Conservation (phyloP, 2,329 filamentous ascomycete genomes). For the Sporothrix globosa region DNA sequence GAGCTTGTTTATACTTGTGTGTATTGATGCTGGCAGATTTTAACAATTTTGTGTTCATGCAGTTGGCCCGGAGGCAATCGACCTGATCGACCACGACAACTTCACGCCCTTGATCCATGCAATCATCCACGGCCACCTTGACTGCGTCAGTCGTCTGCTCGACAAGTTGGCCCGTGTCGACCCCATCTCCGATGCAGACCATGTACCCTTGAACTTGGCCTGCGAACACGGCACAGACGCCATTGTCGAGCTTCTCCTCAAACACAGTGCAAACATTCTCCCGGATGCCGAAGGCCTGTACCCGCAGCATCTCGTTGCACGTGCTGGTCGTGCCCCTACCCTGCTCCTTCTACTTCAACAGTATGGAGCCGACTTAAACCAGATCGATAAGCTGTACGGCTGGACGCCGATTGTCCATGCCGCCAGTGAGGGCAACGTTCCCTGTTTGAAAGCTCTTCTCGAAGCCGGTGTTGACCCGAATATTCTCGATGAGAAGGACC, state of each 20-base stretch:
- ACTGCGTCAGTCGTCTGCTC: constrained; percentile 79
- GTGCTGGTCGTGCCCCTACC: constrained; percentile 79
- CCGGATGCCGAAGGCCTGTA: constrained; percentile 94
- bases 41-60: neutral
- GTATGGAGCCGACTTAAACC: constrained; percentile 87
- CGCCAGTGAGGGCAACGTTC: constrained; percentile 91
- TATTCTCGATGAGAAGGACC: constrained; percentile 85
- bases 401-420: constrained; percentile 98
- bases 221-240: constrained; percentile 88
- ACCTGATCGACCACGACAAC: constrained; percentile 92
- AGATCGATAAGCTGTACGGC: constrained; percentile 92
- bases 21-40: neutral
- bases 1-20: neutral
- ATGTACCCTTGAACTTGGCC: constrained; percentile 90
- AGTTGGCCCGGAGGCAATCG: constrained; percentile 74
- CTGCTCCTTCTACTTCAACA: constrained; percentile 78
- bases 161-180: constrained; percentile 80
- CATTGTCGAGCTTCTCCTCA: constrained; percentile 82
- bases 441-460: constrained; percentile 80
- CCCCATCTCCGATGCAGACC: constrained; percentile 81
- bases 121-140: constrained; percentile 83
- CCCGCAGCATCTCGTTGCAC: constrained; percentile 93
- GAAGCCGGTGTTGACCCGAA: constrained; percentile 76
- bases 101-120: constrained; percentile 95
- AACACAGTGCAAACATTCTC: constrained; percentile 78